These are phyloP conservation scores for Naematelia encephala DNA, from an alignment of 768 basidiomycete species.

Conservation along the genomic window DNA sequence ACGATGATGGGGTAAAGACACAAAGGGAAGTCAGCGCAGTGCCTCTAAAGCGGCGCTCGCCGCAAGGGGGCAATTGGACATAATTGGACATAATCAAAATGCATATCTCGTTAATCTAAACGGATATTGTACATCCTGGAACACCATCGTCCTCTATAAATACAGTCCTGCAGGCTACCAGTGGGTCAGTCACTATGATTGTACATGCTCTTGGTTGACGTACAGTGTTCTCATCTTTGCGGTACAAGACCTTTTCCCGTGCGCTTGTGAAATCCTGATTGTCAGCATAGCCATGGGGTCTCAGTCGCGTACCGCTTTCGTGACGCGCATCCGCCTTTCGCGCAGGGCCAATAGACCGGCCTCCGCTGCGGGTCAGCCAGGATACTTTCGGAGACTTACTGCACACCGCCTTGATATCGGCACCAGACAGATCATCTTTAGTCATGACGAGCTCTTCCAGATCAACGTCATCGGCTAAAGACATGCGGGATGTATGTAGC, in stretches of 20 bases:
- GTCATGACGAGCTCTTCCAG: constrained; percentile 92
- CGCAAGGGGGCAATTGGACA: not conserved
- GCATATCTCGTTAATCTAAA: no score
- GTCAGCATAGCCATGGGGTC: constrained; percentile 53
- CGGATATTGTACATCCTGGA: not conserved
- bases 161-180: constrained; percentile 31
- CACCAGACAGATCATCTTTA: constrained; percentile 94
- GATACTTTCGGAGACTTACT: constrained; percentile 33
- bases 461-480: constrained; percentile 72
- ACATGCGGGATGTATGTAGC: constrained; percentile 94
- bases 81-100: not conserved
- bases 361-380: constrained; percentile 60
- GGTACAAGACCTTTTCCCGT: constrained; percentile 91
- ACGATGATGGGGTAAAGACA: no score
- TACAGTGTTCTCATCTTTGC: constrained; percentile 90
- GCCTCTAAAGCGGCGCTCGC: not conserved
- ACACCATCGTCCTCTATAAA: constrained; percentile 13
- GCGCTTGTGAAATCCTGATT: constrained; percentile 83
- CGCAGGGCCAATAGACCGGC: constrained; percentile 92
- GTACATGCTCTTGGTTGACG: constrained; percentile 4
- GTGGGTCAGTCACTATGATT: constrained; percentile 2
- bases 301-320: constrained; percentile 54
- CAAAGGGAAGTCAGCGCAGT: not conserved
- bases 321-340: constrained; percentile 67
- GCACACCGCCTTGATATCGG: constrained; percentile 98